Percentiles rank a stretch among this genome's conserved stretches.
Conservation (phyloP, 495 filamentous ascomycete species). For the Achaetomiella virescens region DNA sequence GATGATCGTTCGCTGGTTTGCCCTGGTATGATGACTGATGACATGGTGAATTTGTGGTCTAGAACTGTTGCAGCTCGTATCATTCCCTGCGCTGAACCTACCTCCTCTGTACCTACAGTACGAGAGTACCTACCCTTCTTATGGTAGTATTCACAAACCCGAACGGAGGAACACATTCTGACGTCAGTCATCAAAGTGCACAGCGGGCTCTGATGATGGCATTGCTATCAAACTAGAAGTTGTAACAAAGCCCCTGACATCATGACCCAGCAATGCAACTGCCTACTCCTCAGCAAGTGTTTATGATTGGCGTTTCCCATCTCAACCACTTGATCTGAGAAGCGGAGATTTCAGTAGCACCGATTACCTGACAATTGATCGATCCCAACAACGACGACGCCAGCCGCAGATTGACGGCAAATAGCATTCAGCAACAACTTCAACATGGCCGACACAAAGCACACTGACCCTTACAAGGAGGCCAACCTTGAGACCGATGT, state of each 20-base stretch:
- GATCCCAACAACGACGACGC: no score
- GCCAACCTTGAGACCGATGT: slow-evolving; percentile 60
- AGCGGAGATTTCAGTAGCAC: no score
- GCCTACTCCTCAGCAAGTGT: background rate
- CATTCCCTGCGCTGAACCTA: no score
- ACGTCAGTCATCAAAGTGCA: no score
- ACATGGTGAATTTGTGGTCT: no score
- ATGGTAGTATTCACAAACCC: no score
- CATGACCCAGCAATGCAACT: background rate
- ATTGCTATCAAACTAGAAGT: background rate
- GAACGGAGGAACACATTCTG: background rate
- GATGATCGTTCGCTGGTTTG: no score
- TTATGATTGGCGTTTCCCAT: background rate
- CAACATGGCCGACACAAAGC: slow-evolving; percentile 41
- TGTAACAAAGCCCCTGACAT: background rate
- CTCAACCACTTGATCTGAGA: background rate
- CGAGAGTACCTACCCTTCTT: no score
- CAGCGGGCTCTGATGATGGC: background rate
- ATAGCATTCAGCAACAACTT: background rate
- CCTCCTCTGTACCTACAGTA: no score
- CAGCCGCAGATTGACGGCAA: background rate
- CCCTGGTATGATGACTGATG: no score
- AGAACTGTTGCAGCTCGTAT: no score
- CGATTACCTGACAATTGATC: no score
- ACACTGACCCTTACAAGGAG: slow-evolving; percentile 72